A percentile compares a stretch with the other conserved stretches of the same genome.
Evolutionary conservation across 768 basidiomycete species (phyloP).

Genomic region (Suillus discolor): DNA sequence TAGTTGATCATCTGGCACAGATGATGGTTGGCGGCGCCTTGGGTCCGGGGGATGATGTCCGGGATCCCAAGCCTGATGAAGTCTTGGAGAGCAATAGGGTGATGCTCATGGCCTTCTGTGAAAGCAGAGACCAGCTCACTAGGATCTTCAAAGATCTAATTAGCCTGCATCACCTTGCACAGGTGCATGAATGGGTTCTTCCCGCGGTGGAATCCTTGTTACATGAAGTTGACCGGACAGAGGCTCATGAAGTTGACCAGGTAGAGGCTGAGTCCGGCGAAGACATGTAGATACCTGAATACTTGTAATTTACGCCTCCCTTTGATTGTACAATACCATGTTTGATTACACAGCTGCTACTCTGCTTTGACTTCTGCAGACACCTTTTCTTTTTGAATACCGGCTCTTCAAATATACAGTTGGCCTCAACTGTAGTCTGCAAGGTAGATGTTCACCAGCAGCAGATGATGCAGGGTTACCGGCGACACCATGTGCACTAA

Average conservation of each 20-base stretch:
- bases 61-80: neutral
- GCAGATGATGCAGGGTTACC: too few species aligned
- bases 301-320: neutral
- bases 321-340: too few species aligned
- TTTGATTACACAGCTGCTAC: too few species aligned
- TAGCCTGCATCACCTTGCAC: neutral
- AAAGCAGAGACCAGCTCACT: neutral
- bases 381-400: too few species aligned
- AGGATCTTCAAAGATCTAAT: neutral
- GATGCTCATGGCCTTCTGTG: neutral
- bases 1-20: too few species aligned
- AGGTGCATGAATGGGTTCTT: neutral
- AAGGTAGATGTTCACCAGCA: too few species aligned
- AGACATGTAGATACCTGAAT: neutral
- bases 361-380: too few species aligned
- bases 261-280: neutral
- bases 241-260: too few species aligned
- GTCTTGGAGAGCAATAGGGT: neutral
- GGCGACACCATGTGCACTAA: too few species aligned
- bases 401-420: too few species aligned
- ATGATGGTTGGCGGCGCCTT: neutral
- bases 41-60: neutral
- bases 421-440: too few species aligned
- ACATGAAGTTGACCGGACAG: neutral
- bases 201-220: neutral